phyloP scores from a whole-genome alignment of 306 rosid species.

The Cucumis melo region DNA sequence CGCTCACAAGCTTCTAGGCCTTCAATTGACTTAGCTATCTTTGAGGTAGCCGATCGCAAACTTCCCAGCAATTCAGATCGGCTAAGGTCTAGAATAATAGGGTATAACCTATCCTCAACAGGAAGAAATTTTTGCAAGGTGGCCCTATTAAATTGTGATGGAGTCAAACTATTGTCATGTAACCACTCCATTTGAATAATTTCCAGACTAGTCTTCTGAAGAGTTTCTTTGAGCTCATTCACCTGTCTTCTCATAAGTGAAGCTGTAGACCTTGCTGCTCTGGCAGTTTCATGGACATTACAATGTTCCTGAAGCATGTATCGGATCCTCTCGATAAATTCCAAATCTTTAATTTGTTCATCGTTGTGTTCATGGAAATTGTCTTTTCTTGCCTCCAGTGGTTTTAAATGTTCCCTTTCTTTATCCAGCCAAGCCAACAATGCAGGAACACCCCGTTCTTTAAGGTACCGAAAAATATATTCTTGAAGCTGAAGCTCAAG shows the following conservation, averaged over 20 bases:
- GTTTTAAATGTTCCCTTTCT: conserved; percentile 58
- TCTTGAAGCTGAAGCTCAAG: conserved; percentile 78
- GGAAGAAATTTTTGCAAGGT: conserved; percentile 49
- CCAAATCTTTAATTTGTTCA: conserved; percentile 42
- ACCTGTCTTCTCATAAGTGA: conserved; percentile 62
- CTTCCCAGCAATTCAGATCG: conserved; percentile 66
- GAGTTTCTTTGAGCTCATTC: conserved; percentile 67
- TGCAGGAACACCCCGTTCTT: conserved; percentile 60
- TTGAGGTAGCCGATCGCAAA: conserved; percentile 63
- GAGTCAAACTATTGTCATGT: conserved; percentile 51
- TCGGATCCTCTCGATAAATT: conserved; percentile 42
- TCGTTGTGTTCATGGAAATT: conserved; percentile 31
- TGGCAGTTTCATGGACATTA: conserved; percentile 84
- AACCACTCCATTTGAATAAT: conserved; percentile 85
- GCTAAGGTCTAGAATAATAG: conserved; percentile 46
- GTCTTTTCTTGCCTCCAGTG: conserved; percentile 43
- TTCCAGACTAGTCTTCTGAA: conserved; percentile 66
- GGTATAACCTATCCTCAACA: conserved; percentile 47
- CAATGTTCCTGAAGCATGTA: conserved; percentile 83
- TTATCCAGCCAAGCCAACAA: conserved; percentile 58
- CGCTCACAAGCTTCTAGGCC: conserved; percentile 68
- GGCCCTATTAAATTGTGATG: conserved; percentile 49
- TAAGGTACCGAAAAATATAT: conserved; percentile 50
- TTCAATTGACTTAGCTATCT: conserved; percentile 59
- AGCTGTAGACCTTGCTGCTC: conserved; percentile 81